Percentiles rank a stretch among this genome's conserved stretches.
Evolutionary conservation across 805 yeast genomes (phyloP).

Genomic region (Nakazawaea anatomiae): DNA sequence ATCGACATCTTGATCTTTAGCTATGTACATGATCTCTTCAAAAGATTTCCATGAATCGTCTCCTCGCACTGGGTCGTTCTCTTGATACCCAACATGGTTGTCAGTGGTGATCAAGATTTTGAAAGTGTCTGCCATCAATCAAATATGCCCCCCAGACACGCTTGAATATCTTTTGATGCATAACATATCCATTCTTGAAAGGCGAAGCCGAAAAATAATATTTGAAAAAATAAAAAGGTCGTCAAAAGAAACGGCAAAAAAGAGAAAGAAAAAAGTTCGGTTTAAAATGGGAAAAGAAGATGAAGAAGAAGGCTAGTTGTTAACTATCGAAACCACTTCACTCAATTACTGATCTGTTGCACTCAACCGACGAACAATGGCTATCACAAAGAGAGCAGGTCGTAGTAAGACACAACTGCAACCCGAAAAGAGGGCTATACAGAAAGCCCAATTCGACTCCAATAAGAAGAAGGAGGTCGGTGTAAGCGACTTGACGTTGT

Average conservation of each 20-base stretch:
- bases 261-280: conserved; percentile 1
- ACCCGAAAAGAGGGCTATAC: conserved; percentile 55
- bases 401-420: conserved; percentile 47
- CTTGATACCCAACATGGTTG: conserved; percentile 93
- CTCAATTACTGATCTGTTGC: too few relatives aligned
- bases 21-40: conserved; percentile 73
- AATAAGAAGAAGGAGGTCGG: conserved; percentile 96
- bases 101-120: conserved; percentile 84
- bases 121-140: conserved; percentile 45
- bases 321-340: not conserved
- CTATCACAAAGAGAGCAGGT: conserved; percentile 69
- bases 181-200: not conserved
- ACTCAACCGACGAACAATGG: conserved; percentile 38
- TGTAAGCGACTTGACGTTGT: conserved; percentile 86
- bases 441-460: conserved; percentile 87
- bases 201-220: not conserved
- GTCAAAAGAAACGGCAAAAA: not conserved
- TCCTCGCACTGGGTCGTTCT: conserved; percentile 84
- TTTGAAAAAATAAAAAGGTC: not conserved
- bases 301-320: not conserved
- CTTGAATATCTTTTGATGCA: not conserved
- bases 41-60: conserved; percentile 87
- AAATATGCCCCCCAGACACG: not conserved
- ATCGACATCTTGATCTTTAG: conserved; percentile 67
- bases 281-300: not conserved